These are phyloP conservation scores for Apiotrichum sp. DNA, from an alignment of 1,284 basidiomycete genomes.

Conservation along the genomic window DNA sequence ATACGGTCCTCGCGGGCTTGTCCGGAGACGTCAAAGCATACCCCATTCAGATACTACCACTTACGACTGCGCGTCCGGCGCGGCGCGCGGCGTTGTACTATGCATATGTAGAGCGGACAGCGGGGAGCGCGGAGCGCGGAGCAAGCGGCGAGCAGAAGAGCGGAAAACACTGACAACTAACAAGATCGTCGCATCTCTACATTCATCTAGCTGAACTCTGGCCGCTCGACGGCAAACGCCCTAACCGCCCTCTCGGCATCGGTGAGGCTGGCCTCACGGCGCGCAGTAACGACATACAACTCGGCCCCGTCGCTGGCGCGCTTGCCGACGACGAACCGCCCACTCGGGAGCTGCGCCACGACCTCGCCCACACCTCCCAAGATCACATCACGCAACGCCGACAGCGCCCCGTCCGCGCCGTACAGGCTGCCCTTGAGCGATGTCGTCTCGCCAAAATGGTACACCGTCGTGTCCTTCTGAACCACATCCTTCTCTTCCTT, in stretches of 20 bases:
- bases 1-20: no score
- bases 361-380: slow-evolving; percentile 12
- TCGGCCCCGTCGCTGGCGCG: slow-evolving; percentile 9
- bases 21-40: no score
- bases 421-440: slow-evolving; percentile 5
- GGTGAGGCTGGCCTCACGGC: slow-evolving; percentile 32
- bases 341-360: slow-evolving; percentile 21
- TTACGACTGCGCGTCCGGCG: background rate
- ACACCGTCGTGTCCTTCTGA: slow-evolving; percentile 10
- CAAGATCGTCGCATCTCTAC: background rate
- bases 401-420: background rate
- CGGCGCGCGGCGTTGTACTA: slow-evolving; percentile 1
- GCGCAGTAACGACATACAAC: slow-evolving; percentile 28
- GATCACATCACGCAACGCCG: slow-evolving; percentile 2
- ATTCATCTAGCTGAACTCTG: slow-evolving; percentile 6
- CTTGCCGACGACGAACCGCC: slow-evolving; percentile 28
- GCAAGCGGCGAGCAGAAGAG: no score
- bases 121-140: no score
- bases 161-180: no score
- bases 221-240: slow-evolving; percentile 1
- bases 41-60: no score
- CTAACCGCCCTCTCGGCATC: slow-evolving; percentile 35
- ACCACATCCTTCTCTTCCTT: no score
- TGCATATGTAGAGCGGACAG: background rate
- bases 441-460: slow-evolving; percentile 2